Evolutionary conservation across 2,329 filamentous ascomycete genomes (phyloP).

Genomic region (Furcasterigmium furcatum): DNA sequence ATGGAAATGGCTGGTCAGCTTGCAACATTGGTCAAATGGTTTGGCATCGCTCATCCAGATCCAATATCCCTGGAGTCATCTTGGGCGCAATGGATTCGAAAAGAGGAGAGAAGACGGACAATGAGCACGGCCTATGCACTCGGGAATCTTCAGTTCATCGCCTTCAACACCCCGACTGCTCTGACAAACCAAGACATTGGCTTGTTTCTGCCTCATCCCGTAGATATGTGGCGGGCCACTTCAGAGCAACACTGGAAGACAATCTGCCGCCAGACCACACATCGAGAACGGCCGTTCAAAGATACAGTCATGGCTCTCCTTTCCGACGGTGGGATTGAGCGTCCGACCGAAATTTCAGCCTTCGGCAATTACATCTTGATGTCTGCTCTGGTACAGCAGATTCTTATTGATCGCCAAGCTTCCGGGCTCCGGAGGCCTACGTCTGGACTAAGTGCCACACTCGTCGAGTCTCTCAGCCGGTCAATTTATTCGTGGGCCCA

Average conservation of each 20-base stretch:
- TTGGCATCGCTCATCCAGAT: background rate
- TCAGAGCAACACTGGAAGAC: background rate
- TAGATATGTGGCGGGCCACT: background rate
- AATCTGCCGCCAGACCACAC: background rate
- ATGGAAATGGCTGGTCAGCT: background rate
- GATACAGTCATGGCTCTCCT: background rate
- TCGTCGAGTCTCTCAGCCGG: background rate
- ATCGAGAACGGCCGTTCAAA: background rate
- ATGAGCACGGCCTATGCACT: conserved; percentile 29
- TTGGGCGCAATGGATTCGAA: background rate
- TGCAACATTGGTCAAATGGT: background rate
- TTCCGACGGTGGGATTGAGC: background rate
- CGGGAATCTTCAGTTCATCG: conserved; percentile 51
- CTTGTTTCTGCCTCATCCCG: background rate
- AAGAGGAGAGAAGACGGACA: background rate
- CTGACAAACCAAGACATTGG: conserved; percentile 15
- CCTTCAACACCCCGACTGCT: conserved; percentile 35
- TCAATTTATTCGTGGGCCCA: conserved; percentile 46
- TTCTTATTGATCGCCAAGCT: conserved; percentile 39
- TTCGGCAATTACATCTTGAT: conserved; percentile 52
- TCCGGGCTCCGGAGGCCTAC: background rate
- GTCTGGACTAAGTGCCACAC: conserved; percentile 10
- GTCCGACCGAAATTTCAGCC: conserved; percentile 28
- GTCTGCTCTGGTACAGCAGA: conserved; percentile 50
- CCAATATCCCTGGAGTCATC: background rate